Conservation (phyloP, 2,329 filamentous ascomycete species). For the Apiospora pterosperma region DNA sequence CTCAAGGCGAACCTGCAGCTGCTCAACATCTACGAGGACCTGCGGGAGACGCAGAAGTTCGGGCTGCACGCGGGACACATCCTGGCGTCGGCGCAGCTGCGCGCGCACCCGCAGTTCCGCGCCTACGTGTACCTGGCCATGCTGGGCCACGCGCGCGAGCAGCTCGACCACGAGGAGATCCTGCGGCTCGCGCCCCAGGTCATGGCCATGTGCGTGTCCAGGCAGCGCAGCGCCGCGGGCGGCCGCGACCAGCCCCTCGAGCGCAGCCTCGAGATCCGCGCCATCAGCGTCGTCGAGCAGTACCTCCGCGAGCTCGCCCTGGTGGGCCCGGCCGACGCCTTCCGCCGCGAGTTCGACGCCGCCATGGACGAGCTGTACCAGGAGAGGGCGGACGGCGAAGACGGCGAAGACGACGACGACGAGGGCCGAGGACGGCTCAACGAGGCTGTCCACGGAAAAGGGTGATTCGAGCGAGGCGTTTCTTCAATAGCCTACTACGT, state of each 20-base stretch:
- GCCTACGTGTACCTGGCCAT: not conserved
- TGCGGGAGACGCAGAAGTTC: not conserved
- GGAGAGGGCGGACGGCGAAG: not conserved
- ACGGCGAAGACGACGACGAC: not conserved
- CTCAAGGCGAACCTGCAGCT: not conserved
- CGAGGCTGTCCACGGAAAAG: not conserved
- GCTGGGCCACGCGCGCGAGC: not conserved
- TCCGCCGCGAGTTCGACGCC: not conserved
- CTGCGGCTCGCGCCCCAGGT: not conserved
- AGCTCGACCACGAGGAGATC: slow-evolving; percentile 1
- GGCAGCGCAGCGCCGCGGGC: not conserved
- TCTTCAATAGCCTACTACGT: no score
- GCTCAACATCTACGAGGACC: not conserved
- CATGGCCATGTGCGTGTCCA: slow-evolving; percentile 1
- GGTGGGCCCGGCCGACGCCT: not conserved
- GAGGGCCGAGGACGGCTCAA: not conserved
- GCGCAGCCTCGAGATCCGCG: not conserved
- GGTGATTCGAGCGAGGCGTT: not conserved
- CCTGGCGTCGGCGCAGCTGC: not conserved
- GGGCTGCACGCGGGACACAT: not conserved
- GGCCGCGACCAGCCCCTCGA: not conserved
- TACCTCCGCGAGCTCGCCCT: not conserved
- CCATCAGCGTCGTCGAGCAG: not conserved
- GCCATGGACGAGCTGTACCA: not conserved
- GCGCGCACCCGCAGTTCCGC: not conserved